Evolutionary conservation across 768 basidiomycete species (phyloP).

Genomic region (Porphyrellus cyaneotinctus): DNA sequence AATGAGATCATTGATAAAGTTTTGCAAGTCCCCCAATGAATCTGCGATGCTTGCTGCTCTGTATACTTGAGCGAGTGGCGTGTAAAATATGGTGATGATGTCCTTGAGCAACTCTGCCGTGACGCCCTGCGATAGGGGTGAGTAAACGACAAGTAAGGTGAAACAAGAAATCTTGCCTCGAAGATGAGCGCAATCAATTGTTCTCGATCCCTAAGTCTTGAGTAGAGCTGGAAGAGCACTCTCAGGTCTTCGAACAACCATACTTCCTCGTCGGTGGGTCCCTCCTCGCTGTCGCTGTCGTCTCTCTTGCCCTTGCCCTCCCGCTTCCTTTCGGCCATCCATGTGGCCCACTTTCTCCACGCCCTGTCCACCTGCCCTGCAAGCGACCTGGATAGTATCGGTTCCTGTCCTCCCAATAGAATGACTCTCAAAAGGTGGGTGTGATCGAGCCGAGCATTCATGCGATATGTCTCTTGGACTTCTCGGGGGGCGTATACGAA

Average conservation of each 20-base stretch:
- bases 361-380: conserved; percentile 77
- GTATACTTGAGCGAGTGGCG: conserved; percentile 95
- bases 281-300: conserved; percentile 85
- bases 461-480: conserved; percentile 78
- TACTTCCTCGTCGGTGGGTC: conserved; percentile 89
- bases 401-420: conserved; percentile 73
- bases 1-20: conserved; percentile 92
- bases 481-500: conserved; percentile 87
- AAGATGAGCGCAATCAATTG: conserved; percentile 91
- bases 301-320: conserved; percentile 31
- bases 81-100: conserved; percentile 98
- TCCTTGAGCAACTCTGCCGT: conserved; percentile 95
- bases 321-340: conserved; percentile 55
- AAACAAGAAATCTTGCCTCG: conserved; percentile 55
- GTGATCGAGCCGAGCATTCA: conserved; percentile 70
- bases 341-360: conserved; percentile 73
- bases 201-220: conserved; percentile 80
- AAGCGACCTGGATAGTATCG: conserved; percentile 70
- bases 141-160: not conserved
- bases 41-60: conserved; percentile 96
- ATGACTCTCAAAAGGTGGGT: conserved; percentile 77
- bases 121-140: conserved; percentile 56
- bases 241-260: conserved; percentile 94
- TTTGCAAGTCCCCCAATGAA: conserved; percentile 87
- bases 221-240: conserved; percentile 74